Conservation (phyloP, 2,329 filamentous ascomycete species). For the Leptographium lundbergii region DNA sequence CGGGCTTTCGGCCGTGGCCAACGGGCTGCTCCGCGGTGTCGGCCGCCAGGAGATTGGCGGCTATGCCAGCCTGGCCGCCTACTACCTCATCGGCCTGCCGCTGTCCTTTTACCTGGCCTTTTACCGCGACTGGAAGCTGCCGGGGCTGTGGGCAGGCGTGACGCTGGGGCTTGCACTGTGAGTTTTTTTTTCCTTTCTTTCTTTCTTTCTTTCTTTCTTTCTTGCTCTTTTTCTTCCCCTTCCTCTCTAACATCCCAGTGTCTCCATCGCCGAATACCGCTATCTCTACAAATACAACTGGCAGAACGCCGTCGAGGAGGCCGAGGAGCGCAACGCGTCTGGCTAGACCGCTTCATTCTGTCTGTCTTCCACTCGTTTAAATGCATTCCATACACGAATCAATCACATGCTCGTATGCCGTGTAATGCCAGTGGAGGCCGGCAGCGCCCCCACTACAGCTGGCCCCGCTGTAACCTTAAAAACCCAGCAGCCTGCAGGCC, state of each 20-base stretch:
- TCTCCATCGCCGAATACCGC: constrained; percentile 38
- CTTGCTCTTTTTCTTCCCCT: constrained; percentile 3
- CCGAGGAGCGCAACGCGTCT: constrained; percentile 32
- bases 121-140: constrained; percentile 60
- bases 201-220: constrained; percentile 6
- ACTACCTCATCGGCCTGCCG: constrained; percentile 78
- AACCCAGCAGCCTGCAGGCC: not conserved
- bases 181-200: constrained; percentile 17
- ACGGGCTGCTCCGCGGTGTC: constrained; percentile 75
- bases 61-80: constrained; percentile 74
- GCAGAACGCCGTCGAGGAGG: constrained; percentile 39
- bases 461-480: constrained; percentile 2
- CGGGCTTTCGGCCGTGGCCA: constrained; percentile 63
- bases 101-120: constrained; percentile 71
- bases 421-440: not conserved
- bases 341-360: constrained; percentile 10
- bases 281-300: constrained; percentile 41
- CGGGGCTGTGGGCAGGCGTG: constrained; percentile 71
- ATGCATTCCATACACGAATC: too few species aligned
- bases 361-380: not conserved
- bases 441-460: constrained; percentile 2
- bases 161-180: constrained; percentile 56
- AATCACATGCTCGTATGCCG: not conserved
- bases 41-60: constrained; percentile 84
- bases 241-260: constrained; percentile 20